A percentile compares a stretch with the other conserved stretches of the same genome.
Evolutionary conservation across 257 asterid genomes (phyloP).

Genomic region (Apocynum venetum): DNA sequence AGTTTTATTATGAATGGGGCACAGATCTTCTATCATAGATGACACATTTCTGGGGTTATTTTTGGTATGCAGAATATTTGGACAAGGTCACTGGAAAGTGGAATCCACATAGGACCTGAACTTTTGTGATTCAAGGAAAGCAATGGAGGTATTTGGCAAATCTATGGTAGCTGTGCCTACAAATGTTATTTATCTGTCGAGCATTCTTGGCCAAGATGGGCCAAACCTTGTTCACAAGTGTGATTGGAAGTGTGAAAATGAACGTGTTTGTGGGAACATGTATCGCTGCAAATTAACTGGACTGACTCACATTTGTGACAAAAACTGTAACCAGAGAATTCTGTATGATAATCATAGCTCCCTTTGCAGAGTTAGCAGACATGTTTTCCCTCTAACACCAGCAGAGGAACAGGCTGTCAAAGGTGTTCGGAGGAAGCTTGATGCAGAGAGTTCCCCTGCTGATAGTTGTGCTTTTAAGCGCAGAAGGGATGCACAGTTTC

Average conservation of each 20-base stretch:
- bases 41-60: slow-evolving; percentile 35
- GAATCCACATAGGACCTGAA: slow-evolving; percentile 24
- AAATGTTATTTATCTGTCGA: slow-evolving; percentile 84
- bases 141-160: slow-evolving; percentile 96
- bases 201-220: slow-evolving; percentile 98
- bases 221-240: slow-evolving; percentile 92
- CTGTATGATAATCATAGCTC: slow-evolving; percentile 86
- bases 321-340: slow-evolving; percentile 93
- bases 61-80: slow-evolving; percentile 66
- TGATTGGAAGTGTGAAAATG: slow-evolving; percentile 94
- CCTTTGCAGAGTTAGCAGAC: slow-evolving; percentile 87
- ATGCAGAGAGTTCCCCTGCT: slow-evolving; percentile 57
- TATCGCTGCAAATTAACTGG: slow-evolving; percentile 92
- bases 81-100: slow-evolving; percentile 27
- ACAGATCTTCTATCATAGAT: slow-evolving; percentile 30
- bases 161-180: slow-evolving; percentile 73
- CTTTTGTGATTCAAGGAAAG: slow-evolving; percentile 19
- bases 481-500: slow-evolving; percentile 77
- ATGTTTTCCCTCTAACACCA: slow-evolving; percentile 68
- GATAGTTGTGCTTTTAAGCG: slow-evolving; percentile 81
- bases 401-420: slow-evolving; percentile 82
- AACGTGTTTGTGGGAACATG: slow-evolving; percentile 85
- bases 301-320: slow-evolving; percentile 91
- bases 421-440: slow-evolving; percentile 91
- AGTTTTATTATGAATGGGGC: not conserved